Base-by-base conservation (phyloP, 495 filamentous ascomycete genomes). In the Hypoxylon lenormandii region DNA sequence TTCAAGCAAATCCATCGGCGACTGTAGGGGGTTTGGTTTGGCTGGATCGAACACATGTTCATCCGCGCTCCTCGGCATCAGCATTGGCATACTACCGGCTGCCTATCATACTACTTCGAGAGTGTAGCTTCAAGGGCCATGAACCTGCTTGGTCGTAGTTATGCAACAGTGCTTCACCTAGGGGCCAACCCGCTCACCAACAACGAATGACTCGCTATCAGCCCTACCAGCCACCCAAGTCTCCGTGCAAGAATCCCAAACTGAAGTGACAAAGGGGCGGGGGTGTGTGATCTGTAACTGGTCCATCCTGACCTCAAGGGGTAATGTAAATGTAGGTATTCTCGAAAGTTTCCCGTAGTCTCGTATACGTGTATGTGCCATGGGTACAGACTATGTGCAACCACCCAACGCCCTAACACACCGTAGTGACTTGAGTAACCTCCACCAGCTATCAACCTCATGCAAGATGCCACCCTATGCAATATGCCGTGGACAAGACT, bases 401-500 rank as follows among this genome's bases (percentile, higher is more conserved):
- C 50, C 69, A 57, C 74, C 72, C 64, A 76, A 74, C 69, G 69
- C 69, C 71, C 65, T 52, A 69, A 64, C 72, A 65, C 65, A 61
- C 62, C 59, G 38, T 52, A 58, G 68, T 64, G 68, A 65, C 62
- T 66, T 66, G 54, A 63, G 53, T 59, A 67, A 66, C 63, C 58
- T 64, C 69, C 62, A 54, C 58, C 69, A 66, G 61, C 65, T 56
- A 62, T 70, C 68, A 60, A 60, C 55, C 65, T 67, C 74, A 76
- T 76, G 74, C 74, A 74, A 69, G 66, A 72, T 74, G 65, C 72
- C 74, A 55, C 68, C 74, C 72, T 56, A 76, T 76, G 74, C 74
- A 62, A 72, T 74, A 76, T 76, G 74, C 65, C 72, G 55, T 59
- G 68, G 63, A 69, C 33, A 64, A 50, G 68, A 64, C n/a, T 53